Conservation (phyloP, 305 asterid species). For the Rubia balearica region DNA sequence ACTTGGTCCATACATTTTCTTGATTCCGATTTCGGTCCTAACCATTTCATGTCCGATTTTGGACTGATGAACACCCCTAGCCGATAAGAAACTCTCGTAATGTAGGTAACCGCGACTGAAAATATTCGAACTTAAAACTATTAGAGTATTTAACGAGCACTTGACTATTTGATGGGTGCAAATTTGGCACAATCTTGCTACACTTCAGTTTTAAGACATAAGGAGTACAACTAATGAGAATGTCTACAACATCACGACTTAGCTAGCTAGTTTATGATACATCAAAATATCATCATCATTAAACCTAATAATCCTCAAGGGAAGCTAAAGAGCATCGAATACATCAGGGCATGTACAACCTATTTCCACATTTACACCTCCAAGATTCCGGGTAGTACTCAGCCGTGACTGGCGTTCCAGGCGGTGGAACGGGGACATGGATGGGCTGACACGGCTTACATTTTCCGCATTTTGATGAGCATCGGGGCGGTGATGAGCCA, state of each 20-base stretch:
- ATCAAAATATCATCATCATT: too few relatives aligned
- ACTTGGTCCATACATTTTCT: too few relatives aligned
- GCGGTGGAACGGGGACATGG: slow-evolving; percentile 60
- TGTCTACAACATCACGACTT: background rate
- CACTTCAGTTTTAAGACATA: background rate
- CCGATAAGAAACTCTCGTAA: too few relatives aligned
- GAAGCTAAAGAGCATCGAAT: background rate
- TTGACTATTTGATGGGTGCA: background rate
- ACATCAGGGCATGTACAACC: slow-evolving; percentile 56
- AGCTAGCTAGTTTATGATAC: background rate
- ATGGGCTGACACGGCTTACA: slow-evolving; percentile 66
- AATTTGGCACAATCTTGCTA: background rate
- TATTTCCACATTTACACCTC: slow-evolving; percentile 79
- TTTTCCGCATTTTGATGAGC: slow-evolving; percentile 46
- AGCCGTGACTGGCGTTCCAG: slow-evolving; percentile 48
- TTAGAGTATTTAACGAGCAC: too few relatives aligned
- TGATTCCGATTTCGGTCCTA: too few relatives aligned
- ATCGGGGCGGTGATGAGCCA: slow-evolving; percentile 66
- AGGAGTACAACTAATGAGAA: background rate
- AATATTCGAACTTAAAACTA: too few relatives aligned
- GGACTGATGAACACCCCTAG: too few relatives aligned
- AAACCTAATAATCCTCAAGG: too few relatives aligned
- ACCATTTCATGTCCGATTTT: too few relatives aligned
- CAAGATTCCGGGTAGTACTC: slow-evolving; percentile 87
- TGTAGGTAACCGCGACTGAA: too few relatives aligned